These are phyloP conservation scores for Saccharomycopsis crataegensis DNA, from an alignment of 1,139 yeast species.

Conservation along the genomic window DNA sequence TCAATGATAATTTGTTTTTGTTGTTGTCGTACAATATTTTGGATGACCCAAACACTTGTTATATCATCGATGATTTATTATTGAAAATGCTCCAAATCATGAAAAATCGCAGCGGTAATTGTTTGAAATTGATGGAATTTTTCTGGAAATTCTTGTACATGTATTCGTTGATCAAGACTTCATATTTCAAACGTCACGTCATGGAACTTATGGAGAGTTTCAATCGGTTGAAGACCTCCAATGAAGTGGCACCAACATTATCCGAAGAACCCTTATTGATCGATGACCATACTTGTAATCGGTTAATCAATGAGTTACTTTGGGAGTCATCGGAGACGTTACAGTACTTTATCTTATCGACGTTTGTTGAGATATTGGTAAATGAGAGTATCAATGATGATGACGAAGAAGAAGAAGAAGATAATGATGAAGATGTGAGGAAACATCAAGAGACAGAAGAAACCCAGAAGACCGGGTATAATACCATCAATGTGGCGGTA, in stretches of 20 bases:
- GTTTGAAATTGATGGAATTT: background rate
- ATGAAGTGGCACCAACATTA: background rate
- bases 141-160: constrained; percentile 1
- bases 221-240: background rate
- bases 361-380: no score
- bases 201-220: background rate
- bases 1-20: background rate
- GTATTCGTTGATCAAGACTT: background rate
- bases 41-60: background rate
- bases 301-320: no score
- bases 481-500: no score
- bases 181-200: background rate
- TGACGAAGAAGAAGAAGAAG: no score
- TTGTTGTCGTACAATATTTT: background rate
- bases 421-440: no score
- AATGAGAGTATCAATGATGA: no score
- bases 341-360: no score
- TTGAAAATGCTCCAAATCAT: background rate
- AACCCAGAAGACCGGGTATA: no score
- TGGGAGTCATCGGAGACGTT: no score
- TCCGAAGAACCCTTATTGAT: no score
- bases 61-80: background rate
- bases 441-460: no score
- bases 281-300: no score
- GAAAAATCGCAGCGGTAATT: background rate